Base-by-base conservation (phyloP, 2,329 filamentous ascomycete species). In the Rutstroemia sp. region DNA sequence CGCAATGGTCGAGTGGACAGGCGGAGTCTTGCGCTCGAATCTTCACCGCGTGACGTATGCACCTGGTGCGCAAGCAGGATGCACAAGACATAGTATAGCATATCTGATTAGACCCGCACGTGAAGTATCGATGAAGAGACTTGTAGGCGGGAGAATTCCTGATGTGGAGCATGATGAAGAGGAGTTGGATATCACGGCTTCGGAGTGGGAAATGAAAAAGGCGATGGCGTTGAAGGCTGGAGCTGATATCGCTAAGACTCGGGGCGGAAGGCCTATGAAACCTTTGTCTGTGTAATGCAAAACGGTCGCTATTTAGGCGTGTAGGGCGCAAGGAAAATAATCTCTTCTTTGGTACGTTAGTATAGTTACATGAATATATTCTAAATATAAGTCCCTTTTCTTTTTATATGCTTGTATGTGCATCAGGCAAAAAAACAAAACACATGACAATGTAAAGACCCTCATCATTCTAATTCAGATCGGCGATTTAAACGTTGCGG, bases 71-170 rank as follows among this genome's bases (percentile, higher is more conserved):
- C 60, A 62, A 30, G 49, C 48, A n/a, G 39, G 23, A 7, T 38
- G 45, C 5, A 49, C 51, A 12, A 68, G 79, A 53, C 77, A 75
- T 61, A 79, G 76, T 65, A 62, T 81, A 17, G 78, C 79, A 17
- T 80, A 80, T 60, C 79, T 81, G 64, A 70, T 72, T 34, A 63
- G 79, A 56, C 78, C 78, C 2, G 45, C 25, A 17, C 75, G 73
- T 60, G 73, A 78, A 66, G 69, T 38, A 71, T 46, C 38, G 5
- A 61, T 63, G 59, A 61, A 61, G 44, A 57, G 56, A 17, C 48
- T 61, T 17, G 46, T 37, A 21, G 19, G 7, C 34, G 50, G 46
- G 8, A 34, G 55, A 25, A 46, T 59, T 44, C 48, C 58, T 25
- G 41, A 23, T 16, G 5, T 39, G 10, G 37, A 48, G 16, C 44